These are phyloP conservation scores for Fusarium chaquense DNA, from an alignment of 2,329 filamentous ascomycete species.

Conservation along the genomic window DNA sequence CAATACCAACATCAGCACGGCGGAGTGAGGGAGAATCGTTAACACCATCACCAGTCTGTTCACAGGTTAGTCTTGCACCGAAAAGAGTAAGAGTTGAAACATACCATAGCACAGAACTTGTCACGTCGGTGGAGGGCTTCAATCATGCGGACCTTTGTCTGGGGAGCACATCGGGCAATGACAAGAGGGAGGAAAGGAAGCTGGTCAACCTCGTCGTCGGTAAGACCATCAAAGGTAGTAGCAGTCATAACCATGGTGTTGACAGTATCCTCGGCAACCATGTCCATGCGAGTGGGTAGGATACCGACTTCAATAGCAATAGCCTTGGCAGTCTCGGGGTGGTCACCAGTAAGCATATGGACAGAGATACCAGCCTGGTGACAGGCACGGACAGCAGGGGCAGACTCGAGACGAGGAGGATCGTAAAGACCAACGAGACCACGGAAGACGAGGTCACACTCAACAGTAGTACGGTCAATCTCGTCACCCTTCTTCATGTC, in stretches of 20 bases:
- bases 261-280: conserved; percentile 64
- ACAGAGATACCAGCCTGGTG: conserved; percentile 73
- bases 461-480: conserved; percentile 65
- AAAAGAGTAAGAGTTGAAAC: conserved; percentile 1
- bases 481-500: conserved; percentile 57
- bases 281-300: conserved; percentile 62
- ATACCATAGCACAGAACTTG: conserved; percentile 73
- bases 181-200: conserved; percentile 75
- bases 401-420: conserved; percentile 76
- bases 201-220: conserved; percentile 72
- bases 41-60: conserved; percentile 75
- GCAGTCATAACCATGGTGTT: conserved; percentile 74
- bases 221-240: conserved; percentile 71
- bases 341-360: conserved; percentile 77
- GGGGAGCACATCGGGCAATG: conserved; percentile 75
- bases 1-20: conserved; percentile 77
- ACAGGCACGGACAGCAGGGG: conserved; percentile 68
- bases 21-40: conserved; percentile 80
- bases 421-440: conserved; percentile 79
- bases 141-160: conserved; percentile 81
- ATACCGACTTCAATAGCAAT: conserved; percentile 74
- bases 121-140: conserved; percentile 75
- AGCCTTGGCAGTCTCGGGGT: conserved; percentile 71
- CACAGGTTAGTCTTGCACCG: conserved; percentile 12
- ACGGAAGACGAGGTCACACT: conserved; percentile 71